A percentile compares a stretch with the other conserved stretches of the same genome.
phyloP scores from a whole-genome alignment of 2,329 filamentous ascomycete species.

The Neofusicoccum kwambonambiense region DNA sequence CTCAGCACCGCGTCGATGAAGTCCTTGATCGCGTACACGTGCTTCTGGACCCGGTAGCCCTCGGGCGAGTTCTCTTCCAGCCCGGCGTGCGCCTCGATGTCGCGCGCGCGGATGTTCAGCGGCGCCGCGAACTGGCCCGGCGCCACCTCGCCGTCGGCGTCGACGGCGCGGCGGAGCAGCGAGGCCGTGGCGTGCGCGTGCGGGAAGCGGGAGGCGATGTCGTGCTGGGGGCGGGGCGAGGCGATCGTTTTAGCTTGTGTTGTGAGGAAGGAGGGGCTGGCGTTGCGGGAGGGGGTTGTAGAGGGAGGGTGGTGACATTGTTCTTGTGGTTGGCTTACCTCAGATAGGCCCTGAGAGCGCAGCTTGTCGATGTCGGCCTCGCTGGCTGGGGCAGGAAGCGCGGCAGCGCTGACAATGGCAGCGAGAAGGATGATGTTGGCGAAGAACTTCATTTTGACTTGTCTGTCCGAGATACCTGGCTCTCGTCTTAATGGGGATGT shows the following conservation, averaged over 20 bases:
- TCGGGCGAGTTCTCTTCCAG: slow-evolving; percentile 29
- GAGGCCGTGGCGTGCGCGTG: slow-evolving; percentile 14
- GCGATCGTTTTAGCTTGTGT: background rate
- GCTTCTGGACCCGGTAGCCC: slow-evolving; percentile 18
- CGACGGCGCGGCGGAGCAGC: slow-evolving; percentile 24
- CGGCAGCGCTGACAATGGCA: background rate
- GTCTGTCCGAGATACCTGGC: background rate
- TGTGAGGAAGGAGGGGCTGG: background rate
- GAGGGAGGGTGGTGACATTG: background rate
- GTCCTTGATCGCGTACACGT: slow-evolving; percentile 23
- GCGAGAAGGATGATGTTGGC: slow-evolving; percentile 1
- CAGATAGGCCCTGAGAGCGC: slow-evolving; percentile 26
- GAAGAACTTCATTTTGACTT: slow-evolving; percentile 6
- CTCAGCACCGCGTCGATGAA: slow-evolving; percentile 28
- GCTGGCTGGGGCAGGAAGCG: background rate
- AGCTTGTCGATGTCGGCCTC: slow-evolving; percentile 14
- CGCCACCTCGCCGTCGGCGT: slow-evolving; percentile 35
- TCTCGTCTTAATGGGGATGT: background rate
- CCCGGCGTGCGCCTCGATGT: slow-evolving; percentile 1
- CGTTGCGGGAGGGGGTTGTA: background rate
- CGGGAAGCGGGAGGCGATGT: slow-evolving; percentile 13
- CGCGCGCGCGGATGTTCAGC: background rate
- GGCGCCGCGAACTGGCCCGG: slow-evolving; percentile 34
- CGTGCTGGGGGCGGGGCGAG: background rate
- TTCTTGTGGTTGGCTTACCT: slow-evolving; percentile 20